Evolutionary conservation across 2,329 filamentous ascomycete species (phyloP), one percentile per base, ranked within the genome.

Genomic region (Didymellaceae sp.): DNA sequence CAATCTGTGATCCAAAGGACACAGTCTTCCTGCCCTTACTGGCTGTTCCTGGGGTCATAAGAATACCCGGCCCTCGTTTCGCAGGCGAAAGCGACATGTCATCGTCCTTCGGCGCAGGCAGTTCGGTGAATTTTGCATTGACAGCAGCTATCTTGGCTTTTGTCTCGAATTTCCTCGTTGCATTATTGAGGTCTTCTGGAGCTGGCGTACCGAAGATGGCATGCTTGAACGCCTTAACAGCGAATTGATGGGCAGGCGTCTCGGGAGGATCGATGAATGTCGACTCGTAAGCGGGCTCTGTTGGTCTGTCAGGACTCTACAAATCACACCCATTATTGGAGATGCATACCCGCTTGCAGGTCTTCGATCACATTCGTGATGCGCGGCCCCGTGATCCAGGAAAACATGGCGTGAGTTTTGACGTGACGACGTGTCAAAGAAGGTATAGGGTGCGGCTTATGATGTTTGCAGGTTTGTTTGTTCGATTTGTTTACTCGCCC

Each of bases 171-270:
- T 61, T 65, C 49, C 64, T 67, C 1, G 52, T 48, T 10, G 52
- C 44, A 18, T 64, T 57, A 24, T 55, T 63, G 26, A 59, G 72
- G 22, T 81, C 76, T 31, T 78, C 75, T 9, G 79, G 78, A 17
- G 80, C 79, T 11, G 85, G 85, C 0, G 85, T 87, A 20, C 84
- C 84, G 71, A 86, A 87, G 47, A 88, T 72, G 33, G 83, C 82
- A 54, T 84, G 83, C 62, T 83, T 85, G 71, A 87, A 85, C 13
- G 86, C 86, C 62, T 85, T 85, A 47, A 86, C 81, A 14, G 85
- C 85, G 66, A 88, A 88, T 17, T 87, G 78, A 37, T 84, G 84
- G 37, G 84, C 85, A 7, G 86, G 85, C 1, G 86, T 87, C 58
- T 86, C 83, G 40, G 84, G 85, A 6, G 80, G 75, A 32, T 86